These are phyloP conservation scores for Fraxinus americana DNA, from an alignment of 257 asterid genomes.

Conservation along the genomic window DNA sequence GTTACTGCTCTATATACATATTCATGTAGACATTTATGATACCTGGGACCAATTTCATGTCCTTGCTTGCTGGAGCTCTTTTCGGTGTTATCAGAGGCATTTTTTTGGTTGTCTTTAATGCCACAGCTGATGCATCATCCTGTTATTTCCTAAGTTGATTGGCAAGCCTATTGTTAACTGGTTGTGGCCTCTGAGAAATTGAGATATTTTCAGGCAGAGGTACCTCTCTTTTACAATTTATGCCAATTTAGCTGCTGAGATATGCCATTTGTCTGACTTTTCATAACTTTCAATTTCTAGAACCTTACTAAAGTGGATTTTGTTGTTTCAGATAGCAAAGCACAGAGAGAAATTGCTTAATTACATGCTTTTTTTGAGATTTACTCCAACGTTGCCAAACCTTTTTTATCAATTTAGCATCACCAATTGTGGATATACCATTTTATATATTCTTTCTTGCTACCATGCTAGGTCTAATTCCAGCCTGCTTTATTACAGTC, in stretches of 20 bases:
- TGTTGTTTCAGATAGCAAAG: conserved; percentile 72
- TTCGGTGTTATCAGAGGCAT: conserved; percentile 89
- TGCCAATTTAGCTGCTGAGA: background rate
- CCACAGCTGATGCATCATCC: conserved; percentile 98
- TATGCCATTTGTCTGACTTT: background rate
- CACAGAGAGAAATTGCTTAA: conserved; percentile 83
- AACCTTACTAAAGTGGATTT: conserved; percentile 9
- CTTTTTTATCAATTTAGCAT: no score
- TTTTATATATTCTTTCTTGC: no score
- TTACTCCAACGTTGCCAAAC: no score
- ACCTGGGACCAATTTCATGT: conserved; percentile 69
- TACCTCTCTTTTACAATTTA: conserved; percentile 19
- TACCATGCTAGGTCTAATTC: no score
- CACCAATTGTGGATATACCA: no score
- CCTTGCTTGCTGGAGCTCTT: conserved; percentile 94
- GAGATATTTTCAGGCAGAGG: conserved; percentile 88
- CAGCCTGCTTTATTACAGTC: no score
- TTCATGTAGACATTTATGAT: no score
- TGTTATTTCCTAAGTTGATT: conserved; percentile 83
- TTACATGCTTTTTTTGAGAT: no score
- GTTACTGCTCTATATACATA: no score
- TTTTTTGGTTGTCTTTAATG: conserved; percentile 87
- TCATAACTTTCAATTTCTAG: background rate
- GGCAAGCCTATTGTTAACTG: conserved; percentile 86
- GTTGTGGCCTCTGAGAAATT: conserved; percentile 95